Percentiles rank a stretch among this genome's conserved stretches.
Conservation (phyloP, 495 filamentous ascomycete genomes). For the Penicillium coprophilum region DNA sequence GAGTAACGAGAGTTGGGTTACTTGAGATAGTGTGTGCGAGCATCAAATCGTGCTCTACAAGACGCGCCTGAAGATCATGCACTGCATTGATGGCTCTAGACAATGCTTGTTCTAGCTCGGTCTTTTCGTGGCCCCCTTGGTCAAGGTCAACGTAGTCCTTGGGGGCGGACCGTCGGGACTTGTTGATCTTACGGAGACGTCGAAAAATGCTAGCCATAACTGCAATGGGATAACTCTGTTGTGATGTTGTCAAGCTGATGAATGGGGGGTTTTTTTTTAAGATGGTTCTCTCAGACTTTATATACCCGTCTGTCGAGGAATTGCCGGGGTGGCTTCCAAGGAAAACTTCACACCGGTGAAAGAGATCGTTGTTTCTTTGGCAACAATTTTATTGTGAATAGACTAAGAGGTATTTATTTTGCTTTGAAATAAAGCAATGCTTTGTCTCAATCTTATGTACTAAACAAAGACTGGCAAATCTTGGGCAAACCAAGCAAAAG, state of each 20-base stretch:
- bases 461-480: background rate
- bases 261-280: background rate
- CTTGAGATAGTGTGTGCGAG: background rate
- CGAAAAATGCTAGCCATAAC: background rate
- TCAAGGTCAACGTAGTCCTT: background rate
- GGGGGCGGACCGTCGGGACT: background rate
- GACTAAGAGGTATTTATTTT: background rate
- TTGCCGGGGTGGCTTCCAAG: background rate
- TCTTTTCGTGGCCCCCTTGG: constrained; percentile 7
- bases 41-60: constrained; percentile 16
- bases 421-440: background rate
- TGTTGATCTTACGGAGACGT: background rate
- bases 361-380: background rate
- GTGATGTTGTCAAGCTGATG: background rate
- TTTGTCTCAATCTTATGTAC: background rate
- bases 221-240: background rate
- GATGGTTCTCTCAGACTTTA: background rate
- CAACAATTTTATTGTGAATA: background rate
- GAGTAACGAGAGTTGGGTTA: background rate
- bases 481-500: constrained; percentile 4
- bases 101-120: constrained; percentile 12
- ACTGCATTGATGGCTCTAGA: constrained; percentile 9
- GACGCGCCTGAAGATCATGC: constrained; percentile 4
- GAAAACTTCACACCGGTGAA: background rate
- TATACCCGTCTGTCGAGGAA: background rate